phyloP scores from a whole-genome alignment of 345 rosid species.

The Lagerstroemia speciosa region DNA sequence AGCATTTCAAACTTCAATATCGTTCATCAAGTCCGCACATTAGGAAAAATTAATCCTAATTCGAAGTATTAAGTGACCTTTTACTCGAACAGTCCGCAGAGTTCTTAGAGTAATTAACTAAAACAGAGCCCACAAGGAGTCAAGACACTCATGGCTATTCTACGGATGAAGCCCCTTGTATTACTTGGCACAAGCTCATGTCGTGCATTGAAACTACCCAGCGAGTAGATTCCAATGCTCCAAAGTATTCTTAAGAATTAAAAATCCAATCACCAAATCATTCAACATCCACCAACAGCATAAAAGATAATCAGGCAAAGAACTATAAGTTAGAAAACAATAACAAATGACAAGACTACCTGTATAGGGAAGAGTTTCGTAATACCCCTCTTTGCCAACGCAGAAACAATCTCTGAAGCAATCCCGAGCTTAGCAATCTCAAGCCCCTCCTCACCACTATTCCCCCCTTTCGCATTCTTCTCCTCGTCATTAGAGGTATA shows the following conservation, averaged over 20 bases:
- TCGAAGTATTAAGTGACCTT: too few species aligned
- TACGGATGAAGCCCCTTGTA: too few species aligned
- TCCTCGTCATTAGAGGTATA: slow-evolving; percentile 31
- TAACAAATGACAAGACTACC: slow-evolving; percentile 22
- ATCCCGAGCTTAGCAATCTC: slow-evolving; percentile 61
- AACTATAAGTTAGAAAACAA: neutral
- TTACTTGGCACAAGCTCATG: too few species aligned
- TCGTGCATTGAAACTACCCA: too few species aligned
- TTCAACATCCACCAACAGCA: neutral
- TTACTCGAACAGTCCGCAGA: too few species aligned
- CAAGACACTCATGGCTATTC: too few species aligned
- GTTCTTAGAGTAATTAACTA: too few species aligned
- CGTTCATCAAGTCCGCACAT: too few species aligned
- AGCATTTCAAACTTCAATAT: too few species aligned
- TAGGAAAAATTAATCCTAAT: too few species aligned
- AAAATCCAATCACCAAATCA: neutral
- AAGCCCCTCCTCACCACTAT: slow-evolving; percentile 36
- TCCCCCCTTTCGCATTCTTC: slow-evolving; percentile 11
- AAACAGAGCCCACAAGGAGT: too few species aligned
- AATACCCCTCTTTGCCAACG: slow-evolving; percentile 58
- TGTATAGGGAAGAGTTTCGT: slow-evolving; percentile 83
- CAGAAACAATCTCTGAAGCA: slow-evolving; percentile 58
- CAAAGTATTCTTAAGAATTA: neutral
- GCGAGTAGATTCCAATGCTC: neutral
- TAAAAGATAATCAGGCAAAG: neutral